Percentiles rank a stretch among this genome's conserved stretches.
phyloP scores from a whole-genome alignment of 306 rosid species.

The Herpetospermum pedunculosum region DNA sequence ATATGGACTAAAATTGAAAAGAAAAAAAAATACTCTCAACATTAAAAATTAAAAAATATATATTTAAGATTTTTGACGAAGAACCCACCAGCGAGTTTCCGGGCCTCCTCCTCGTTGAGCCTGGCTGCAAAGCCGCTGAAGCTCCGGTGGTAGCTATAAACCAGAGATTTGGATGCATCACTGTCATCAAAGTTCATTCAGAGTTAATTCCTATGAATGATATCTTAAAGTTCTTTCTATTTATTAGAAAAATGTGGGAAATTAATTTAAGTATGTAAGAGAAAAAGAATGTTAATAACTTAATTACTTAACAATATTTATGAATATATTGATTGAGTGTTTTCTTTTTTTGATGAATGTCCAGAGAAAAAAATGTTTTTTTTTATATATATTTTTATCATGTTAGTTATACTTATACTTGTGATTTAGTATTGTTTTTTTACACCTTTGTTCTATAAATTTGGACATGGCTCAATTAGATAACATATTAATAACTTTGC shows the following conservation, averaged over 20 bases:
- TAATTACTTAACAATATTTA: background rate
- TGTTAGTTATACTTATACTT: too few species aligned
- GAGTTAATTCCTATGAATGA: background rate
- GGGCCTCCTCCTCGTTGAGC: conserved; percentile 16
- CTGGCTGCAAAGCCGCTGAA: conserved; percentile 23
- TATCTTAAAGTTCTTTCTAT: background rate
- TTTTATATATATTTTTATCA: too few species aligned
- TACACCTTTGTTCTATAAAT: too few species aligned
- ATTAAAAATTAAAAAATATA: too few species aligned
- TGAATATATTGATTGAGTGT: background rate
- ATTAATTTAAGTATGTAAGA: background rate
- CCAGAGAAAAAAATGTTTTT: background rate
- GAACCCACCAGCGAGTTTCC: conserved; percentile 13
- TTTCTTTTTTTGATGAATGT: too few species aligned
- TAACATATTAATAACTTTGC: too few species aligned
- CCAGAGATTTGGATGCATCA: conserved; percentile 10
- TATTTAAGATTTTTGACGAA: too few species aligned
- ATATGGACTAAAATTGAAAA: too few species aligned
- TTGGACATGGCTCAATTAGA: too few species aligned
- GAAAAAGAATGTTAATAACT: background rate
- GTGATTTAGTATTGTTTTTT: too few species aligned
- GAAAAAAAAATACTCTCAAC: background rate
- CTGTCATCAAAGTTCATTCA: background rate
- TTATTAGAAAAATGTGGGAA: background rate
- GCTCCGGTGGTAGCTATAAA: conserved; percentile 20